Conservation (phyloP, 768 basidiomycete genomes). For the Mycena floridula region DNA sequence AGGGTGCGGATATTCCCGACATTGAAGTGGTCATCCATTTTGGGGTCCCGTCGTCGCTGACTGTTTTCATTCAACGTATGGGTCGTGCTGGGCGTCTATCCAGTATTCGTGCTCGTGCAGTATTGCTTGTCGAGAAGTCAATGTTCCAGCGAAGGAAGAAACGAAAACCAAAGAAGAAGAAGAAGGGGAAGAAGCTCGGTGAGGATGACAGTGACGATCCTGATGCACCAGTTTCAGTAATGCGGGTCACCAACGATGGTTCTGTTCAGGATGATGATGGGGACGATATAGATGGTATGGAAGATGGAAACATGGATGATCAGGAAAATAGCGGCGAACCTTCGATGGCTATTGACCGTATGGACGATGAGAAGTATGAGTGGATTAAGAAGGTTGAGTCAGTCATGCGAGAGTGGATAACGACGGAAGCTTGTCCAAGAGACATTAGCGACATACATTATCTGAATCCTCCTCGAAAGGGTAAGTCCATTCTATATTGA, state of each 20-base stretch:
- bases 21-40: slow-evolving; percentile 22
- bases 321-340: not conserved
- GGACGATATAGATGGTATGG: slow-evolving; percentile 9
- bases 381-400: slow-evolving; percentile 14
- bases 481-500: too few species aligned
- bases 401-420: slow-evolving; percentile 17
- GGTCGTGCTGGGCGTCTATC: slow-evolving; percentile 6
- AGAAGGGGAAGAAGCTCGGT: not conserved
- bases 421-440: slow-evolving; percentile 14
- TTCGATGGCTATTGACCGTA: not conserved
- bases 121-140: slow-evolving; percentile 5
- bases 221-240: not conserved
- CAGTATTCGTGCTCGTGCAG: slow-evolving; percentile 1
- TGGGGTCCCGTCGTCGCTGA: slow-evolving; percentile 9
- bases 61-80: slow-evolving; percentile 3
- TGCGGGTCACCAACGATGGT: not conserved
- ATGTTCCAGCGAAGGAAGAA: slow-evolving; percentile 8
- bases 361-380: slow-evolving; percentile 7
- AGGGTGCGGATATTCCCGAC: slow-evolving; percentile 22
- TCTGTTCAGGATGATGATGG: not conserved
- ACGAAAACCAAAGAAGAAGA: too few species aligned
- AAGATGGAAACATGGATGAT: slow-evolving; percentile 4
- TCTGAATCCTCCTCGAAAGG: slow-evolving; percentile 2
- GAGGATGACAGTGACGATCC: not conserved
- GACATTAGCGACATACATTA: slow-evolving; percentile 19